Base-by-base conservation (phyloP, 164 flowering plant species). In the Sedum album region DNA sequence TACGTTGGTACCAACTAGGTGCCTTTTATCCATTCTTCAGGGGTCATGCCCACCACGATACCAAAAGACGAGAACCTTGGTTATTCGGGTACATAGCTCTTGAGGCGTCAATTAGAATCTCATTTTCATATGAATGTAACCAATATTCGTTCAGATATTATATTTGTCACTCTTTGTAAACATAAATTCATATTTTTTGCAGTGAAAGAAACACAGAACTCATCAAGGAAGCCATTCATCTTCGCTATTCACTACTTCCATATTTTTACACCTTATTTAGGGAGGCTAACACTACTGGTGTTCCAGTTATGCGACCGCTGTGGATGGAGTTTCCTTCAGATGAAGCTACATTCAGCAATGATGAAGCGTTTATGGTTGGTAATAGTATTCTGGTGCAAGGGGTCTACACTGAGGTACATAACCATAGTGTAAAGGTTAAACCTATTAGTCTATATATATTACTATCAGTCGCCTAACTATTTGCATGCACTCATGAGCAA, bases 251-350 rank as follows among this genome's bases (percentile, higher is more conserved):
- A 75, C 73, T 88, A 69, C 93, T 95, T 5, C 98, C 99, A 41
- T 90, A 89, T 73, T 95, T 83, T 76, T 95, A 95, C 81, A 92
- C 99, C 48, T 76, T 92, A 67, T 95, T 95, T 72, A 81, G 91
- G 77, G 91, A 88, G 75, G 94, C 99, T 73, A 90, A 85, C 74
- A 65, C 76, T 38, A 92, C 66, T 73, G 99, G 99, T 61, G 53
- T 85, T 72, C 99, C 99, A 60, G 88, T 95, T 70, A 69, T 83
- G 70, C 99, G 99, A 25, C 96, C 99, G 21, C 77, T 95, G 69
- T 92, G 98, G 99, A 89, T 95, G 98, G 99, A 95, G 79, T 95
- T 92, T 77, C 98, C 99, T 64, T 69, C 71, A 53, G 99, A 95
- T 73, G 91, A 89, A 81, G 73, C 84, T 68, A 86, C 98, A 74